Evolutionary conservation across 805 yeast species (phyloP), one percentile per base, ranked within the genome.

Genomic region (Metschnikowia matae): DNA sequence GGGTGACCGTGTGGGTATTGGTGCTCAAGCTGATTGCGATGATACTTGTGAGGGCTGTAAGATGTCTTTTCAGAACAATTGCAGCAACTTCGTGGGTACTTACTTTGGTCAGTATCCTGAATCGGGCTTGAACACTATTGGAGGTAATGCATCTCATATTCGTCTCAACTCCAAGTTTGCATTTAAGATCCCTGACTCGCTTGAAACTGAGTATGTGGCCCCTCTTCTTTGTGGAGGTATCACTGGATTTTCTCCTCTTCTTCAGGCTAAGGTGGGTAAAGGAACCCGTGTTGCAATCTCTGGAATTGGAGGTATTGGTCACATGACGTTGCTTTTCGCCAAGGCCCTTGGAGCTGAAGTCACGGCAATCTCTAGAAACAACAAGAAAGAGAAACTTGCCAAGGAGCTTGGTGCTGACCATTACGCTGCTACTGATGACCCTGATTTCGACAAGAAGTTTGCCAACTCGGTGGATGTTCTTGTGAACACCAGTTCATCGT

Each of bases 1-100:
- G 17, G 96, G 95, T 49, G 84, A 88, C 56, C 74, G 89, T 56
- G 94, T 86, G 26, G 96, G 92, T 48, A 77, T 86, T 45, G 96
- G 96, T 58, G 92, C 94, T 23, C 83, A 80, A 61, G 47, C 45
- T n/a, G 60, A 56, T 46, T 48, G 55, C 20, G 58, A 55, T 40
- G 50, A 44, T 23, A 38, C 48, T 4, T 56, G 58, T 33, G 39
- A 48, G 21, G 55, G 57, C 3, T 56, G 60, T 37, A 46, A 49
- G 8, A 13, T 23, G 44, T 20, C 46, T 8, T 41, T 37, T 29
- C 53, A 56, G 44, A 56, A 42, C 49, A 55, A 56, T 41, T 56
- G 60, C 51, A 32, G 50, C 35, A 53, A 55, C 31, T 2, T 18
- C 2, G 54, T 56, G 18, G 46, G 36, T 15, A 56, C 60, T 6